These are phyloP conservation scores for Casuarina cunninghamiana DNA, from an alignment of 306 rosid species.

Conservation along the genomic window DNA sequence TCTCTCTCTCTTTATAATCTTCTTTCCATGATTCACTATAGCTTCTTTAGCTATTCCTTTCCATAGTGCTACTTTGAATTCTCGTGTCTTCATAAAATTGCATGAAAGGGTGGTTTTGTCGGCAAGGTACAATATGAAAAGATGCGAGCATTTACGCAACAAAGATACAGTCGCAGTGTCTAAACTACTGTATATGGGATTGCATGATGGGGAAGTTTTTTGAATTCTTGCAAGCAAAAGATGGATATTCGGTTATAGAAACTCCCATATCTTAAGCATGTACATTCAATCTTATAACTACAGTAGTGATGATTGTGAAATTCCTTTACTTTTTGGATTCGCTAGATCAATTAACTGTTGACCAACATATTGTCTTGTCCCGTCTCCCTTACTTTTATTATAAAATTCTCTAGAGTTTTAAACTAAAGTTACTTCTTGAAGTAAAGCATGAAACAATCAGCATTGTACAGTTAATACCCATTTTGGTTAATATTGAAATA, in stretches of 20 bases:
- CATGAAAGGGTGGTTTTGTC: slow-evolving; percentile 23
- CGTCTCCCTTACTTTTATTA: too few species aligned
- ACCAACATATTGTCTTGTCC: too few species aligned
- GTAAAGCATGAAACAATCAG: too few species aligned
- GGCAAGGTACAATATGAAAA: not conserved
- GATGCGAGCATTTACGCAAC: not conserved
- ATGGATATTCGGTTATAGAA: not conserved
- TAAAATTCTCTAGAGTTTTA: too few species aligned
- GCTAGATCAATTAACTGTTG: too few species aligned
- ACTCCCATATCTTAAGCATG: not conserved
- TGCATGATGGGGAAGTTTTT: not conserved
- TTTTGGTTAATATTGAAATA: too few species aligned
- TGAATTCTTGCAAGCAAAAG: too few species aligned
- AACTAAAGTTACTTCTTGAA: too few species aligned
- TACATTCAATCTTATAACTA: too few species aligned
- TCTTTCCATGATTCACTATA: slow-evolving; percentile 15
- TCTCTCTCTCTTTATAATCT: not conserved
- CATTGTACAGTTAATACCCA: too few species aligned
- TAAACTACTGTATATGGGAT: not conserved
- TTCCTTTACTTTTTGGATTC: too few species aligned
- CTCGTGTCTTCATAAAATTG: not conserved
- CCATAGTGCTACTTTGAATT: slow-evolving; percentile 1
- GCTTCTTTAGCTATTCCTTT: slow-evolving; percentile 8
- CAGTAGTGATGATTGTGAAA: too few species aligned
- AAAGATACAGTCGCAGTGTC: not conserved